These are phyloP conservation scores for Verticillium nubilum DNA, from an alignment of 2,329 filamentous ascomycete genomes.

Conservation along the genomic window DNA sequence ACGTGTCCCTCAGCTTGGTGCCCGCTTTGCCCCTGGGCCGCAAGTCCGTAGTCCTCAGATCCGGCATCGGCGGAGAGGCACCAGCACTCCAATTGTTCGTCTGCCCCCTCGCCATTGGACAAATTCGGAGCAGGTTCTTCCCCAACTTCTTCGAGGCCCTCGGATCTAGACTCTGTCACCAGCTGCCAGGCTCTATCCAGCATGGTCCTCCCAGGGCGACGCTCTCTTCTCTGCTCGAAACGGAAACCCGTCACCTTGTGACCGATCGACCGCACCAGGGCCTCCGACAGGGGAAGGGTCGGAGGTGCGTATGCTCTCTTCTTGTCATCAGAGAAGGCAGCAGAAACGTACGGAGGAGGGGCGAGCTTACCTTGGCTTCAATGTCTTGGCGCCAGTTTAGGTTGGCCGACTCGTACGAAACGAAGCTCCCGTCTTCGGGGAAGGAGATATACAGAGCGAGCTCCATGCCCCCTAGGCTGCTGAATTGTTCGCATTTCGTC, in stretches of 20 bases:
- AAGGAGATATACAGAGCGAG: background rate
- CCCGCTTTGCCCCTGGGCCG: too few species aligned
- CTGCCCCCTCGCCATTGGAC: background rate
- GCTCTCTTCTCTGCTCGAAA: background rate
- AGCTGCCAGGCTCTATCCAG: background rate
- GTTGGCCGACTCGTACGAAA: slow-evolving; percentile 1
- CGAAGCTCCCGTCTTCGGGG: background rate
- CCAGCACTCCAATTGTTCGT: background rate
- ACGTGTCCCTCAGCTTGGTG: too few species aligned
- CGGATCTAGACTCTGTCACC: background rate
- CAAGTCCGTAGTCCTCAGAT: too few species aligned
- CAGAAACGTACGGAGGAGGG: background rate
- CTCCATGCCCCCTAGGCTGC: background rate
- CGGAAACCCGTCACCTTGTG: background rate
- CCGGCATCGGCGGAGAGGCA: too few species aligned
- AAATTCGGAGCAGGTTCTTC: background rate
- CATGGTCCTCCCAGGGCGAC: background rate
- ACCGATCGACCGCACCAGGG: background rate
- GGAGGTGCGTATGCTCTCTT: background rate
- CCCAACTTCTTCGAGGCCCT: background rate
- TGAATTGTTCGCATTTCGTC: background rate
- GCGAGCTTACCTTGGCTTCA: slow-evolving; percentile 1
- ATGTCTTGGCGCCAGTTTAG: background rate
- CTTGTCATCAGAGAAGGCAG: background rate
- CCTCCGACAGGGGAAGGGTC: background rate